Base-by-base conservation (phyloP, 768 basidiomycete genomes). In the Zangia roseola region DNA sequence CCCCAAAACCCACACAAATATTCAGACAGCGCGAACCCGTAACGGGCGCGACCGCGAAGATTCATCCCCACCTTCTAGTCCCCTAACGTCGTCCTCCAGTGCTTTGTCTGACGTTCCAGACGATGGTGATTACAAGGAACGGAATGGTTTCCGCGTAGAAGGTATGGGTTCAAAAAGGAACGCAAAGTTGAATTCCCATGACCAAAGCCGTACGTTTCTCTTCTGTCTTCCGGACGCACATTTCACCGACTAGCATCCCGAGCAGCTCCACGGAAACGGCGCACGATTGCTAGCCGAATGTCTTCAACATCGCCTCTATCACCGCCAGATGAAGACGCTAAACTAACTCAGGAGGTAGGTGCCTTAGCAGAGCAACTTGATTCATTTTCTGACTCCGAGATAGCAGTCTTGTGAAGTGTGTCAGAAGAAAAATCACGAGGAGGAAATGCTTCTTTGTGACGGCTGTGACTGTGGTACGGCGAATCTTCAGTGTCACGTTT, bases 341-440 rank as follows among this genome's bases (percentile, higher is more conserved):
- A 76, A 64, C 68, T 68, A 48, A 77, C 74, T 48, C 70, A 75
- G 47, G 82, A 82, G 76, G 83, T 83, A 74, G 56, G 62, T 49
- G 40, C 41, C 35, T n/a, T 20, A 40, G 69, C 64, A 45, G 50
- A 58, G 45, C 13, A 3, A 33, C 5, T 43, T n/a, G 17, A 17
- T n/a, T 43, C 25, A 31, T 19, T 43, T 42, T 52, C 60, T 68
- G 57, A 69, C 58, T 61, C 45, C 33, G 54, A 43, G 49, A 26
- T 61, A 89, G 85, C 82, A 84, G 76, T 83, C 83, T 52, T 99
- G 97, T 69, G 97, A 99, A 71, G 83, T 98, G 48, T 98, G 97
- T 67, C 81, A 86, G 60, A 86, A 84, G 70, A 91, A 89, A 62
- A 85, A 94, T 63, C 83, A 84, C 50, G 93, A 86, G 12, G 86